Conservation (phyloP, 257 asterid species). For the Parsonsia alboflavescens region DNA sequence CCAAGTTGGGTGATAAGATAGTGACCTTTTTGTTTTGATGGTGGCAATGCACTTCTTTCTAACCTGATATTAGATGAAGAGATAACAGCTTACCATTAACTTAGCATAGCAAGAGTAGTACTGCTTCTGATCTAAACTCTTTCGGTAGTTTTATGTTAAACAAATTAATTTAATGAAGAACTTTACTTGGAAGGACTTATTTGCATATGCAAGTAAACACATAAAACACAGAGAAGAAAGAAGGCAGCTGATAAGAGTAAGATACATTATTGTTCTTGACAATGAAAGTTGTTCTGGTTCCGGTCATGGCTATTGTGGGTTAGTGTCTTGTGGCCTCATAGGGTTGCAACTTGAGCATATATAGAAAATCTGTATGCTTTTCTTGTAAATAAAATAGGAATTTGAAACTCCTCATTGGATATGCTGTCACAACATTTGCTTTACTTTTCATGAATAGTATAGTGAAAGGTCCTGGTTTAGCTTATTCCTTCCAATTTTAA, state of each 20-base stretch:
- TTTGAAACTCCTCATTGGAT: too few relatives aligned
- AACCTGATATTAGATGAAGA: constrained; percentile 13
- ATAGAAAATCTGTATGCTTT: too few relatives aligned
- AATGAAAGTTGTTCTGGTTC: not conserved
- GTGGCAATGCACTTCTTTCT: constrained; percentile 7
- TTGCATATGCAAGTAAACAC: not conserved
- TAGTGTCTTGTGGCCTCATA: not conserved
- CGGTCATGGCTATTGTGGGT: not conserved
- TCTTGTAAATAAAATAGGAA: too few relatives aligned
- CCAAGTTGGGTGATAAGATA: constrained; percentile 20
- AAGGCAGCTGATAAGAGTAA: not conserved
- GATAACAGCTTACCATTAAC: not conserved
- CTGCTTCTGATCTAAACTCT: not conserved
- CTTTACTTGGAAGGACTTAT: too few relatives aligned
- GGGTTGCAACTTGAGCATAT: too few relatives aligned
- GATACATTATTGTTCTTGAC: not conserved
- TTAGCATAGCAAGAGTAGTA: not conserved
- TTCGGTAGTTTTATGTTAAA: not conserved
- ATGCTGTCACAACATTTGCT: too few relatives aligned
- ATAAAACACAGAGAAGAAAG: not conserved
- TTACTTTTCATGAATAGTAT: too few relatives aligned
- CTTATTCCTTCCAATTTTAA: too few relatives aligned
- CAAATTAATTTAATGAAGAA: not conserved
- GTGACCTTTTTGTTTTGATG: constrained; percentile 16
- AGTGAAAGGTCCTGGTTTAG: not conserved